These are phyloP conservation scores for Cydonia oblonga DNA, from an alignment of 331 rosid genomes.

Conservation along the genomic window DNA sequence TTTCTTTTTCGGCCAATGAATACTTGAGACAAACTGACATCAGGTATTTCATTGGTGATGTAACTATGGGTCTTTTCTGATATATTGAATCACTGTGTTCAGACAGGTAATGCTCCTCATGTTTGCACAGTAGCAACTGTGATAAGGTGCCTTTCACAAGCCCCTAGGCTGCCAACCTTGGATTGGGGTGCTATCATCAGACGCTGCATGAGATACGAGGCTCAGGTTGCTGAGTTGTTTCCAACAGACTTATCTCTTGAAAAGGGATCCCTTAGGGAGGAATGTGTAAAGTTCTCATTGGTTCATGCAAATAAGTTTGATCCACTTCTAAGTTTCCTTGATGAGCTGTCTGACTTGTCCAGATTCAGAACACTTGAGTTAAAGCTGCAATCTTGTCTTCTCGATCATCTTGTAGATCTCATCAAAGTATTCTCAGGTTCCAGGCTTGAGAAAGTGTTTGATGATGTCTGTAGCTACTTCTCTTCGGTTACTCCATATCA, in stretches of 20 bases:
- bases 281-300: conserved; percentile 58
- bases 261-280: conserved; percentile 63
- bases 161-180: conserved; percentile 82
- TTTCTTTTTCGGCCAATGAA: background rate
- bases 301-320: conserved; percentile 83
- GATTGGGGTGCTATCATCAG: conserved; percentile 82
- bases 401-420: conserved; percentile 65
- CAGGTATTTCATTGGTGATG: background rate
- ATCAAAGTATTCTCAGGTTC: conserved; percentile 67
- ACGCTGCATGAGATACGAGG: conserved; percentile 83
- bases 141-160: conserved; percentile 79
- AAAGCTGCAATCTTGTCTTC: conserved; percentile 60
- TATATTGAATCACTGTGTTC: conserved; percentile 18
- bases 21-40: background rate
- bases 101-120: conserved; percentile 32
- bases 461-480: conserved; percentile 43
- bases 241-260: conserved; percentile 25
- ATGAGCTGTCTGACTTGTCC: conserved; percentile 75
- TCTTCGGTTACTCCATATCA: conserved; percentile 33
- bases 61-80: conserved; percentile 3
- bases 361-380: conserved; percentile 67
- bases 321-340: conserved; percentile 64
- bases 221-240: conserved; percentile 32
- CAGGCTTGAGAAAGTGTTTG: conserved; percentile 60
- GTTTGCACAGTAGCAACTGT: conserved; percentile 34